Evolutionary conservation across 2,329 filamentous ascomycete species (phyloP), one percentile per base, ranked within the genome.

Genomic region (Calonectria pteridis): DNA sequence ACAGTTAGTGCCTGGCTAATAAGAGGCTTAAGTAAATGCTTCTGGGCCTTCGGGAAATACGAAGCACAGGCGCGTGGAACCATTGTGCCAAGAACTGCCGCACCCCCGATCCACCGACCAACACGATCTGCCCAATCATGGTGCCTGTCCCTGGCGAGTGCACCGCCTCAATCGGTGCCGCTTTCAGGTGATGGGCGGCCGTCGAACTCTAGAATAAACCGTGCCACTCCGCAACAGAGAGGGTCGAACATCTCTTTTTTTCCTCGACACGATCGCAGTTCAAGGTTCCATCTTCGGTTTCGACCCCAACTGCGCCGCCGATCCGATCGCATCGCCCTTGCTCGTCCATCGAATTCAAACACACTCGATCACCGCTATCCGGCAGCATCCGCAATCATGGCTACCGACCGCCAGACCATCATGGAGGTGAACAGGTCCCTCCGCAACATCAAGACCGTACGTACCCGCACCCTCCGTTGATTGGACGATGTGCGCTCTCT

Each of bases 401-500:
- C 85, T 73, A 79, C 84, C 76, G 89, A 91, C 78, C 90, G 90
- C 78, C 90, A 91, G 81, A 87, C 87, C 76, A 89, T 91, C 81
- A 91, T 92, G 77, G 90, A 91, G 90, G 92, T 93, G 86, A 97
- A 96, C 88, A 92, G 95, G 86, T 96, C 95, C 82, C 91, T 98
- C 82, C 93, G 95, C 77, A 93, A 91, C 81, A 96, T 98, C 87
- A 96, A 95, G 87, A 95, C 93, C 82, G 95, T 95, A 88, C 79
- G 46, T 37, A 67, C 26, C 46, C n/a, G 43, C 64, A n/a, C n/a
- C 31, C 50, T 14, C n/a, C 16, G 26, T 9, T 37, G 23, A 62
- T 62, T 62, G 55, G 55, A 11, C 49, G 46, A 37, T 37, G 23
- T 23, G 51, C 28, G 28, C 51, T 55, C 35, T 28, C 23, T 33